A percentile compares a stretch with the other conserved stretches of the same genome.
Conservation (phyloP, 768 basidiomycete genomes). For the Hemileccinum impolitum region DNA sequence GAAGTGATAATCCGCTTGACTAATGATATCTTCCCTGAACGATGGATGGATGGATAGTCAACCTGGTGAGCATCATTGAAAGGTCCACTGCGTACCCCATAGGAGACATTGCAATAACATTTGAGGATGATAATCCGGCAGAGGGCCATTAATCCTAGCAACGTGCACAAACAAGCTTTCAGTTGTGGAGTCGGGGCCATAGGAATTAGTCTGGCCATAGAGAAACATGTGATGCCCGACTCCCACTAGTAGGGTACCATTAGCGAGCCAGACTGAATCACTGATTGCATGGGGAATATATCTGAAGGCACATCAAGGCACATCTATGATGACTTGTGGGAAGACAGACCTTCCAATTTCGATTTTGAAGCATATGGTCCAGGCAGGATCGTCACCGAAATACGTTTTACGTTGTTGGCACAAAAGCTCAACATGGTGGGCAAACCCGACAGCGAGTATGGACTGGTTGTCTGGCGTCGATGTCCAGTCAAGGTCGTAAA, state of each 20-base stretch:
- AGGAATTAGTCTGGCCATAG: slow-evolving; percentile 50
- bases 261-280: slow-evolving; percentile 89
- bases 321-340: not conserved
- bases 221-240: slow-evolving; percentile 82
- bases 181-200: slow-evolving; percentile 20
- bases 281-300: slow-evolving; percentile 75
- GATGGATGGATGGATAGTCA: slow-evolving; percentile 5
- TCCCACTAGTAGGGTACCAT: slow-evolving; percentile 78
- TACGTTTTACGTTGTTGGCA: slow-evolving; percentile 93
- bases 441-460: slow-evolving; percentile 86
- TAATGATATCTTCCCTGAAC: slow-evolving; percentile 73
- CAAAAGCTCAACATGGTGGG: slow-evolving; percentile 76
- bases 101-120: slow-evolving; percentile 88
- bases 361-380: slow-evolving; percentile 69
- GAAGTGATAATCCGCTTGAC: slow-evolving; percentile 80
- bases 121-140: slow-evolving; percentile 91
- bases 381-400: slow-evolving; percentile 77
- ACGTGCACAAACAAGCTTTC: slow-evolving; percentile 79
- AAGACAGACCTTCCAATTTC: slow-evolving; percentile 63
- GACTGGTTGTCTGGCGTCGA: slow-evolving; percentile 88
- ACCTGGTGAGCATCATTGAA: not conserved
- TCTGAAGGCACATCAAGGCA: slow-evolving; percentile 36
- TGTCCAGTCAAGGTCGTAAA: slow-evolving; percentile 90
- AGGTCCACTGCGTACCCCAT: slow-evolving; percentile 61
- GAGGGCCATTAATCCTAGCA: slow-evolving; percentile 77